Evolutionary conservation across 2,329 filamentous ascomycete species (phyloP), one percentile per base, ranked within the genome.

Genomic region (Ceratocystis eucalypticola): DNA sequence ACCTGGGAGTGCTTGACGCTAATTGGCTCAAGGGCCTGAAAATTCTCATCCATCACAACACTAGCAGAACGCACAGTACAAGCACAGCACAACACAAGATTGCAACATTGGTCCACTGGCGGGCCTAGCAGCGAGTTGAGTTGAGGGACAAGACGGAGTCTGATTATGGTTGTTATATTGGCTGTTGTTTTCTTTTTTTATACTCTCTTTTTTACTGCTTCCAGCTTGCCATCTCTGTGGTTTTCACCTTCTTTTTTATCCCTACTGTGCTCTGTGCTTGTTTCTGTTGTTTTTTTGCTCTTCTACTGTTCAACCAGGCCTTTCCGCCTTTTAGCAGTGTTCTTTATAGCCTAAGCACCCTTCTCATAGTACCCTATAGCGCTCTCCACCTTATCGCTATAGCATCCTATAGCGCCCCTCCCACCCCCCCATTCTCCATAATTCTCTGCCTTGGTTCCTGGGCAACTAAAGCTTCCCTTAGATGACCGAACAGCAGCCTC

Each of bases 381-480:
- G 22, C 48, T 20, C 48, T 57, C 22, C 28, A 20, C 5, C 48
- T 28, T 22, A 12, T 15, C 20, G 48, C 48, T 55, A 41, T 55
- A 63, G 41, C 12, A 17, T 44, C 61, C 33, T 17, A n/a, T 62
- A 62, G 28, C 30, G 30, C 28, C 17, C 45, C 55, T 25, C 17
- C 25, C 20, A 22, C 15, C 55, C 22, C 33, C 30, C n/a, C 46
- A 45, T 62, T 62, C 22, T 61, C 44, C 53, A 22, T 55, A 33
- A 46, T 59, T 62, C 55, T 64, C 66, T 67, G 66, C 66, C 66
- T 67, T 65, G 66, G 62, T 67, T 67, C 57, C 66, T 46, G 66
- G 66, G 66, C 66, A 67, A 48, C 61, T 61, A 57, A 50, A 41
- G 61, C 66, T 64, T 55, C 63, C 46, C 45, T 62, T 55, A 62